Conservation (phyloP, 257 asterid species). For the Capsicum chinense region DNA sequence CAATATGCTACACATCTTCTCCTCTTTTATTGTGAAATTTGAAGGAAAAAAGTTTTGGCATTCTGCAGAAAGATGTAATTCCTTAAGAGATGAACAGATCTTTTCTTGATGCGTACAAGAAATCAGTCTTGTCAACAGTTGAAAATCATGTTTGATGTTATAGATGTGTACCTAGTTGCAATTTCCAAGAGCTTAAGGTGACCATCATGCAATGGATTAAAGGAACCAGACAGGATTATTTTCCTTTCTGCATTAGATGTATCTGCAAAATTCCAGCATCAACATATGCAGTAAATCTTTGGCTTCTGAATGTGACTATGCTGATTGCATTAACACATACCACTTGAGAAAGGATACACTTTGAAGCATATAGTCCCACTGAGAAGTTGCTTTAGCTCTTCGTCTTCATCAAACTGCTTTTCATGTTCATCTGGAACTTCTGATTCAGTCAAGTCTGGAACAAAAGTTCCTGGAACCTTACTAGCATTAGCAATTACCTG, state of each 20-base stretch:
- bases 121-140: background rate
- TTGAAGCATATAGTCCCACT: conserved; percentile 80
- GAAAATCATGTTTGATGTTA: background rate
- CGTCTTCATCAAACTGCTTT: conserved; percentile 67
- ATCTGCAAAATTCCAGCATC: conserved; percentile 59
- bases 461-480: conserved; percentile 64
- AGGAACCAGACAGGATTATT: conserved; percentile 87
- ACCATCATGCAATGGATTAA: conserved; percentile 95
- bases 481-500: conserved; percentile 87
- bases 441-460: conserved; percentile 68
- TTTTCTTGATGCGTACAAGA: background rate
- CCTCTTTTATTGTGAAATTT: background rate
- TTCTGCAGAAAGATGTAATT: conserved; percentile 2
- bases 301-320: conserved; percentile 22
- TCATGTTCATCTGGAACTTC: conserved; percentile 71
- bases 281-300: conserved; percentile 18
- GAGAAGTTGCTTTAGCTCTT: conserved; percentile 85
- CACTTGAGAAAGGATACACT: conserved; percentile 84
- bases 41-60: background rate
- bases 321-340: conserved; percentile 53
- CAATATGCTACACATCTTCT: background rate
- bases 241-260: conserved; percentile 59
- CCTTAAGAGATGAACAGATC: background rate
- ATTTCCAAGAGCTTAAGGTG: conserved; percentile 92
- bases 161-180: conserved; percentile 62